Conservation (phyloP, 345 rosid genomes). For the Gossypium ekmanianum region DNA sequence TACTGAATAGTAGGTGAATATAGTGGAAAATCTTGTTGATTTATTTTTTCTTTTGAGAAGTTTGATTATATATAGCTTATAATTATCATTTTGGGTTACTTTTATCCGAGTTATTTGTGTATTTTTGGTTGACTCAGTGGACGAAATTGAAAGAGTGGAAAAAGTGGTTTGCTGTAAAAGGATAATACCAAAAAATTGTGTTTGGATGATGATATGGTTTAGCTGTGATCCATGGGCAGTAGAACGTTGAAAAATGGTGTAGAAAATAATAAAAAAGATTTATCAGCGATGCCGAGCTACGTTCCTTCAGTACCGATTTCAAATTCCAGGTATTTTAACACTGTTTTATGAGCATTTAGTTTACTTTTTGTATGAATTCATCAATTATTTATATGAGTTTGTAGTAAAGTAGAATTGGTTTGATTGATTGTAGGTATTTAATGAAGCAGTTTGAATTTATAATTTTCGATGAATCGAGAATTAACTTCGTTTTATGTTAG, state of each 20-base stretch:
- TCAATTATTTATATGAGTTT: background rate
- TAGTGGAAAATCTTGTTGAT: background rate
- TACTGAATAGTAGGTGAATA: background rate
- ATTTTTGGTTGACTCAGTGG: background rate
- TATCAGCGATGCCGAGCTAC: conserved; percentile 53
- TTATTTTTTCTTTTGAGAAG: background rate
- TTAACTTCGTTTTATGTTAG: background rate
- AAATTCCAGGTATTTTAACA: conserved; percentile 35
- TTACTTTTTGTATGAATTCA: background rate
- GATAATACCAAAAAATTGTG: background rate
- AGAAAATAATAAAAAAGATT: conserved; percentile 32
- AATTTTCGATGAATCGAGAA: background rate
- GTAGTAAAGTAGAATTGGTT: background rate
- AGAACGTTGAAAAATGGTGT: conserved; percentile 13
- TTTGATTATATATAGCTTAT: background rate
- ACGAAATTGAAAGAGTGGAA: background rate
- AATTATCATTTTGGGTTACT: background rate
- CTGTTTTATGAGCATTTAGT: background rate
- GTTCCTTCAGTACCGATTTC: conserved; percentile 37
- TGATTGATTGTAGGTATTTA: conserved; percentile 6
- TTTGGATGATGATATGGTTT: conserved; percentile 21
- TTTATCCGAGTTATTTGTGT: background rate
- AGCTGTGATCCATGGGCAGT: conserved; percentile 27
- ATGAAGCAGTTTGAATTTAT: background rate
- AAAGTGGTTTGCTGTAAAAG: background rate